A percentile compares a stretch with the other conserved stretches of the same genome.
These are phyloP conservation scores for Spergularia azorica DNA, from an alignment of 179 eudicot species.

Conservation along the genomic window DNA sequence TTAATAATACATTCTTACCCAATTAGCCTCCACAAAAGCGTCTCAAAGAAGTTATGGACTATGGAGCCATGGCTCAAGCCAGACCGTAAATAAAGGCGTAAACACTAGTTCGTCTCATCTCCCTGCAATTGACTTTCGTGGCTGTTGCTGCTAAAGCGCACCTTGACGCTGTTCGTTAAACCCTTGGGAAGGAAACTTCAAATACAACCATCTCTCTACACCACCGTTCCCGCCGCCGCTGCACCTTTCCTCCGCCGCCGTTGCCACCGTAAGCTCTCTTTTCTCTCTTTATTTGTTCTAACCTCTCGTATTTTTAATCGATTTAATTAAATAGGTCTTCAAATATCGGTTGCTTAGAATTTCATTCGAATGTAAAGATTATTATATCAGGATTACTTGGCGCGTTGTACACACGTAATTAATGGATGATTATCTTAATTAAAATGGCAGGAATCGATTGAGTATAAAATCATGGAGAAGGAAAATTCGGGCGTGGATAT, in stretches of 20 bases:
- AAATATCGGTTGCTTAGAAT: neutral
- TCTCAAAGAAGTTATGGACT: no score
- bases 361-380: neutral
- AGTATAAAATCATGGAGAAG: constrained; percentile 29
- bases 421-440: neutral
- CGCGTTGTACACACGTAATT: neutral
- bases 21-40: no score
- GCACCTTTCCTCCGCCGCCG: neutral
- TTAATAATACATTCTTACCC: no score
- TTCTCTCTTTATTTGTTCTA: neutral
- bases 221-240: neutral
- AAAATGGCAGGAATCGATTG: neutral
- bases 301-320: neutral
- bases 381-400: neutral
- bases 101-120: no score
- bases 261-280: neutral
- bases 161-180: no score
- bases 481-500: constrained; percentile 18
- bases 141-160: no score
- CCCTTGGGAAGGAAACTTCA: neutral
- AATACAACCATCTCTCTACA: constrained; percentile 6
- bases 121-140: no score
- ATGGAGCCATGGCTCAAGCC: no score
- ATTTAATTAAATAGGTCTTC: neutral
- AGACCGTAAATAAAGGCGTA: no score